Evolutionary conservation across 805 yeast genomes (phyloP), one percentile per base, ranked within the genome.

Genomic region (Candida arabinofermentans): DNA sequence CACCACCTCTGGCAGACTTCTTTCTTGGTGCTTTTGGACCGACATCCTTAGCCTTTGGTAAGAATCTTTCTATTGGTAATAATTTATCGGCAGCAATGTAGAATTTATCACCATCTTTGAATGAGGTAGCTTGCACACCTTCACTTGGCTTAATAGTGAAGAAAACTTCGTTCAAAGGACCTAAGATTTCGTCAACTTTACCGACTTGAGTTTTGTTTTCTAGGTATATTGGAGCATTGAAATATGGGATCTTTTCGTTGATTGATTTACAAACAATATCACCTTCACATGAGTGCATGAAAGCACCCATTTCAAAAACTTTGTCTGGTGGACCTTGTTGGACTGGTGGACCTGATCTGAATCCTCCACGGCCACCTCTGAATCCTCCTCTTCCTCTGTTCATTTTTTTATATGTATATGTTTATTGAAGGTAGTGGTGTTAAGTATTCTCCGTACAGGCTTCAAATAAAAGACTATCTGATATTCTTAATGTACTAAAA

Each of bases 161-260:
- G 64, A 77, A 91, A n/a, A 93, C 97, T 69, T 93, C 99, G 64
- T 93, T 93, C 63, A 93, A 70, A 36, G 99, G 98, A 39, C 99
- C 99, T 54, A 93, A 76, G 49, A 93, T 93, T 74, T 93, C 99
- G 65, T 93, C 99, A 44, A 93, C 96, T 67, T 93, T 93, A 58
- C 99, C 99, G 36, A 93, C 82, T 62, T 85, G 93, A 21, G 96
- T 84, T 69, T 93, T 93, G 75, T 93, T 91, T 65, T 93, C 98
- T 55, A 93, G 76, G 66, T 84, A 93, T 57, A 93, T 90, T 63
- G 99, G 99, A 22, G 99, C 99, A 70, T 93, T 93, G 78, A 93
- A 93, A 67, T 91, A 93, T 59, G 99, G 99, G 54, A 93, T 75
- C 72, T 91, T 91, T 43, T 88, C 81, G 65, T 93, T 93, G 58